These are phyloP conservation scores for Phaeosphaeriaceae sp. DNA, from an alignment of 2,329 filamentous ascomycete species.

Conservation along the genomic window DNA sequence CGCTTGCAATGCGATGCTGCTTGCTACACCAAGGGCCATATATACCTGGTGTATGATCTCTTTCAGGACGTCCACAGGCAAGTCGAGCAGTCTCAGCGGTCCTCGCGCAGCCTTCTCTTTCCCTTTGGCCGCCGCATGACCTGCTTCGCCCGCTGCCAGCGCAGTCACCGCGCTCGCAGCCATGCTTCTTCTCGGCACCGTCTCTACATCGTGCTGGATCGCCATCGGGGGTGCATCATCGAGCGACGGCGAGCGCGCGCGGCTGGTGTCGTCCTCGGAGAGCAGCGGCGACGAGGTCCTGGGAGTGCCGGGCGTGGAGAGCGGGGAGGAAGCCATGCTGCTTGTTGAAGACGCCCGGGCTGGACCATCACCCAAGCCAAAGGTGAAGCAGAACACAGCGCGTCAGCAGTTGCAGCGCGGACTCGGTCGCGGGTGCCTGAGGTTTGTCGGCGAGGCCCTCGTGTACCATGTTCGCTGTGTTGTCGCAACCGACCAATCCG, in stretches of 20 bases:
- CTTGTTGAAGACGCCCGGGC: constrained; percentile 33
- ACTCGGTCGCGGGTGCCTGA: constrained; percentile 25
- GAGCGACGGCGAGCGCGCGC: constrained; percentile 25
- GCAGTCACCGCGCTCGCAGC: constrained; percentile 11
- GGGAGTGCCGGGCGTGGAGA: constrained; percentile 33
- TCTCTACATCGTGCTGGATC: constrained; percentile 17
- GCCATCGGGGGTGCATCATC: constrained; percentile 29
- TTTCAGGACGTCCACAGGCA: constrained; percentile 79
- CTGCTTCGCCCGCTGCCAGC: constrained; percentile 31
- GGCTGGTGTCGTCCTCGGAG: constrained; percentile 30
- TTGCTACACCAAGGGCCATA: neutral
- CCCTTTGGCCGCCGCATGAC: constrained; percentile 57
- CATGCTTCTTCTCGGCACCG: constrained; percentile 14
- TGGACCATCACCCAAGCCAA: constrained; percentile 33
- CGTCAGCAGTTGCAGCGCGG: constrained; percentile 24
- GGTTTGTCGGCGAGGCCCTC: constrained; percentile 12
- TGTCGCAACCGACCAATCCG: constrained; percentile 17
- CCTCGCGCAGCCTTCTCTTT: constrained; percentile 57
- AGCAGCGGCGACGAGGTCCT: constrained; percentile 37
- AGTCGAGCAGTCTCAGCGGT: constrained; percentile 72
- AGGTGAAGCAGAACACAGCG: constrained; percentile 29
- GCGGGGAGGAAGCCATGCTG: constrained; percentile 45
- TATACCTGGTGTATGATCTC: constrained; percentile 79
- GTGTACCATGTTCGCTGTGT: constrained; percentile 12
- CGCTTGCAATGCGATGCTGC: neutral